A percentile compares a stretch with the other conserved stretches of the same genome.
These are phyloP conservation scores for Penicillium subrubescens DNA, from an alignment of 495 filamentous ascomycete genomes.

Conservation along the genomic window DNA sequence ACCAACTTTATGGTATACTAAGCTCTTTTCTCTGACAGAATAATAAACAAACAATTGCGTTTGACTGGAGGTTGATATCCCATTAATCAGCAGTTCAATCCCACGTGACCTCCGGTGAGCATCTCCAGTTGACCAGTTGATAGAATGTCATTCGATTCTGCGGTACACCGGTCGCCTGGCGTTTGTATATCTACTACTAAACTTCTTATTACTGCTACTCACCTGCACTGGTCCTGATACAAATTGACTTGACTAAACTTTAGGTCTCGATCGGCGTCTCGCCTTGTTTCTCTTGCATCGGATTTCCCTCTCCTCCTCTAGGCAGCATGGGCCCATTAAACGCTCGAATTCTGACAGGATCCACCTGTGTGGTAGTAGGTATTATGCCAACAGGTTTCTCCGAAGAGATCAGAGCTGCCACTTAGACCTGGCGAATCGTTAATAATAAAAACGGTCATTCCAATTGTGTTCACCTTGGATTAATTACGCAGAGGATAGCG, in stretches of 20 bases:
- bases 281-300: neutral
- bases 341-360: slow-evolving; percentile 23
- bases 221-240: neutral
- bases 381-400: neutral
- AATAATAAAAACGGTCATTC: neutral
- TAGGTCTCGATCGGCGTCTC: neutral
- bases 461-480: neutral
- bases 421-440: neutral
- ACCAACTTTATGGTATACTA: too few species aligned
- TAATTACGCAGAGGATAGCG: neutral
- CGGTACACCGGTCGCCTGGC: neutral
- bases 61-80: neutral
- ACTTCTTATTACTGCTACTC: neutral
- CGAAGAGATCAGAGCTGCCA: neutral
- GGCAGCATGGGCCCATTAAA: slow-evolving; percentile 21
- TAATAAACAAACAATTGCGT: too few species aligned
- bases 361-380: slow-evolving; percentile 13
- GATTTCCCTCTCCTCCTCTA: neutral
- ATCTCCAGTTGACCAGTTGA: neutral
- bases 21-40: too few species aligned
- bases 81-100: neutral
- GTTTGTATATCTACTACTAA: neutral
- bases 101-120: neutral
- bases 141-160: neutral
- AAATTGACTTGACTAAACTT: neutral